Base-by-base conservation (phyloP, 2,329 filamentous ascomycete species). In the Tolypocladium inflatum region DNA sequence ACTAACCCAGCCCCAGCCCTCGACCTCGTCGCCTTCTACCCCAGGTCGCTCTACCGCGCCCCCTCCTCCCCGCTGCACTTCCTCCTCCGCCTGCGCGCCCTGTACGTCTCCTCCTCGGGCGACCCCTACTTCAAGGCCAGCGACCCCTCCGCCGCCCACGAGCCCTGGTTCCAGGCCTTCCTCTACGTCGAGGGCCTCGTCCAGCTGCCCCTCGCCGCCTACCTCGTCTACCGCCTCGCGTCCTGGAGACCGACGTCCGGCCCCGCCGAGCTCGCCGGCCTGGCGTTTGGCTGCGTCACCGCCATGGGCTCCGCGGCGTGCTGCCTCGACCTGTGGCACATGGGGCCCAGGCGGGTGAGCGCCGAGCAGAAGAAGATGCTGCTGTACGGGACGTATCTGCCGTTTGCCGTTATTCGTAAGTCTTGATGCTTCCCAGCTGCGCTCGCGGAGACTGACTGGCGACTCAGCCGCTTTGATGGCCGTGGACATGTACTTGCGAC, bases 11-110 rank as follows among this genome's bases (percentile, higher is more conserved):
- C 35, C 48, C 7, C 58, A 84, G 81, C 75, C 62, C 74, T 83
- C 52, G 82, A 85, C 63, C 76, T 81, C 54, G 75, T 81, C 41
- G 73, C 75, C 38, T 74, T 81, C 62, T 84, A 83, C 66, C 82
- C 82, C 1, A 59, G 65, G 2, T 70, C 68, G 55, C 73, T 83
- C 52, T 80, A 76, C 68, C 65, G 70, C 3, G 59, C 71, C 0
- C 64, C 73, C 1, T 71, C 67, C 5, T 67, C 75, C 0, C 80
- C 80, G 0, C 70, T 84, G 8, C 76, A 81, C 67, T 72, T 76
- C 61, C 71, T 83, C 52, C 68, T 74, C 61, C 58, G 69, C 41
- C 65, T 83, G 58, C 77, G 79, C 59, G 59, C 70, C 4, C 75
- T 72, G 64, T 84, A 84, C 69, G 68, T 78, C 50, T 60, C 67